These are phyloP conservation scores for Coemansia sp. DNA, from an alignment of 192 early-diverging fungal species.

Conservation along the genomic window DNA sequence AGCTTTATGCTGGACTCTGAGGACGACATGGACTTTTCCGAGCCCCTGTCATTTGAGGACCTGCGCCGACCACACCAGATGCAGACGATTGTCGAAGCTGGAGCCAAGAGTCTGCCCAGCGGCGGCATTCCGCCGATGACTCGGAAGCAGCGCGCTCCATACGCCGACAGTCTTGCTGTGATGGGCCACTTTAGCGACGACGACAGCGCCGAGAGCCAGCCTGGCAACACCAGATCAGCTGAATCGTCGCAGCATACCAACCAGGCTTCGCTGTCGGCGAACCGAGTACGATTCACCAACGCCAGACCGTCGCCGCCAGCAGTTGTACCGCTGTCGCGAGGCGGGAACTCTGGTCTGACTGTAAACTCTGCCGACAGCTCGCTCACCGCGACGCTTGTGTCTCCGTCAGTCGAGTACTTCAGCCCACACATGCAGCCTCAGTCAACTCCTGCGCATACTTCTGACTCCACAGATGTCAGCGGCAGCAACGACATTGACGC, in stretches of 20 bases:
- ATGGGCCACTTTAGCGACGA: conserved; percentile 49
- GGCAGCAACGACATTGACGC: conserved; percentile 29
- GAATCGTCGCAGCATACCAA: neutral
- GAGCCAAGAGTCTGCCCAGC: conserved; percentile 32
- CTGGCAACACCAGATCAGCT: neutral
- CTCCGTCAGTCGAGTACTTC: conserved; percentile 50
- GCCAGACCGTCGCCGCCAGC: conserved; percentile 6
- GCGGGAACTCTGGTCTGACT: conserved; percentile 13
- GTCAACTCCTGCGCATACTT: neutral
- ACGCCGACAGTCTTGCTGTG: conserved; percentile 27
- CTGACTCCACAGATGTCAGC: conserved; percentile 11
- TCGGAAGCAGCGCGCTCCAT: conserved; percentile 15
- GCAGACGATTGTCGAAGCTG: neutral
- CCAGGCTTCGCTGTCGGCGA: conserved; percentile 4
- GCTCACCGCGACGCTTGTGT: conserved; percentile 48
- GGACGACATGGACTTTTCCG: conserved; percentile 46
- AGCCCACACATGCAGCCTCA: conserved; percentile 25
- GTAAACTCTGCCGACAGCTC: conserved; percentile 50
- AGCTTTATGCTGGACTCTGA: conserved; percentile 28
- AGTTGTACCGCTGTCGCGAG: conserved; percentile 22
- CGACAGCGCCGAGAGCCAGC: neutral
- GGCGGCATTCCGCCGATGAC: neutral
- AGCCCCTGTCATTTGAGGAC: conserved; percentile 35
- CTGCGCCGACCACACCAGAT: neutral
- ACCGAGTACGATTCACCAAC: conserved; percentile 34